Base-by-base conservation (phyloP, 163 green algal genomes). In the Scenedesmus sp. region DNA sequence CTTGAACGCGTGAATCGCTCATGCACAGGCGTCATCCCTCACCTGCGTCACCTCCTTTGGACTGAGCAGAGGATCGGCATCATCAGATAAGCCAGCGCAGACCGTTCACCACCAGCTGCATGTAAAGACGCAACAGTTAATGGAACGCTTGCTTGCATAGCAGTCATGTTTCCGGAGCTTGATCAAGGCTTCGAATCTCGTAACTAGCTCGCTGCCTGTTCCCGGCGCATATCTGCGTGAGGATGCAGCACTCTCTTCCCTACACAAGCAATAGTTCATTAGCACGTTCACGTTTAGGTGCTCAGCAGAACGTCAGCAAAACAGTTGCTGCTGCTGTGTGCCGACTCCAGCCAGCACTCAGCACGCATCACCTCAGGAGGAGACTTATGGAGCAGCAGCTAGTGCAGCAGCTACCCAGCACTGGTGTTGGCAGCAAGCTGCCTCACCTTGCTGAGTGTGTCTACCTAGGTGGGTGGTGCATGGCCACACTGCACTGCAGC, bases 391-490 rank as follows among this genome's bases (percentile, higher is more conserved):
- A 79, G 70, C 70, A 79, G 70, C 70, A 79, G 70, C 70, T 79
- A 23, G 70, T 15, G 6, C 23, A 79, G 70, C 20, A 79, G 70
- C 70, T 52, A 2, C 20, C 70, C 23, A 79, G 23, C 70, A 6
- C 46, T 6, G 76, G 76, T 59, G 76, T 84, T 59, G 82, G 82
- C 8, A 54, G n/a, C 23, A n/a, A 52, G 54, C 57, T 91, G 55
- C 87, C 87, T 77, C 87, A 91, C 56, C 55, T 91, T 62, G 8
- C 26, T 20, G 87, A 84, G 4, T 91, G 87, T 54, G 64, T 91
- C 0, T 91, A 91, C 23, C 56, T 91, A 9, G 79, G 79, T 86
- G 52, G 18, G 79, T 59, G 46, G 7, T 13, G 8, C 34, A 57
- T 70, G 62, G 13, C 13, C 26, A 84, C 12, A 56, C 46, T 26